Base-by-base conservation (phyloP, 2,329 filamentous ascomycete genomes). In the Alternaria triticimaculans region DNA sequence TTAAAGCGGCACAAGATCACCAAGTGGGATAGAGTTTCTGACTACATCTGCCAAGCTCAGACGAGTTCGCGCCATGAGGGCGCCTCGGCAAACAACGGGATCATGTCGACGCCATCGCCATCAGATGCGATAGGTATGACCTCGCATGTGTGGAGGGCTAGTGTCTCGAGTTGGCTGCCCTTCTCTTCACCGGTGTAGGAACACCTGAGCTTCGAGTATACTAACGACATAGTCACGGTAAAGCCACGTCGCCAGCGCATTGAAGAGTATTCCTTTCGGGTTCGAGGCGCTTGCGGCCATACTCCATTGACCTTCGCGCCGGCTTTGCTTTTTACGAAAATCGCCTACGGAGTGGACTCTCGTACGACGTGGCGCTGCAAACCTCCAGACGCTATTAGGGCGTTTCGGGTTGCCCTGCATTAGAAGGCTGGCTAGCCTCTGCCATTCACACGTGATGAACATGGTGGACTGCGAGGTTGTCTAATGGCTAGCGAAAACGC, bases 321-420 rank as follows among this genome's bases (percentile, higher is more conserved):
- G 21, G 44, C 14, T 21, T 45, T 63, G 60, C 60, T 59, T 63
- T 44, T 63, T 18, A 30, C n/a, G 12, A 45, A 25, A 59, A 44
- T 63, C 43, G 44, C 49, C 50, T 63, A 60, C 50, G 2, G 15
- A 49, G 20, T 43, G 45, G 43, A 2, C 30, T 49, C 55, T 59
- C 41, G 49, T 48, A 33, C 60, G 55, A 58, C 55, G 50, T 51
- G 59, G 33, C 56, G 44, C 59, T 33, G 21, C 23, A 58, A 44
- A 20, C 44, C 37, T 45, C 23, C 26, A 25, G 44, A 26, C 45
- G 30, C 33, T 41, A 21, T 37, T 26, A 60, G 20, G 25, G 33
- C 26, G 23, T 58, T 41, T 45, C 15, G 46, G 46, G n/a, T 23
- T 58, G 60, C 60, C 60, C 60, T 62, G 60, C 60, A 62, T 18